Percentiles rank a stretch among this genome's conserved stretches.
Evolutionary conservation across 345 rosid genomes (phyloP).

Genomic region (Crucihimalaya himalaica): DNA sequence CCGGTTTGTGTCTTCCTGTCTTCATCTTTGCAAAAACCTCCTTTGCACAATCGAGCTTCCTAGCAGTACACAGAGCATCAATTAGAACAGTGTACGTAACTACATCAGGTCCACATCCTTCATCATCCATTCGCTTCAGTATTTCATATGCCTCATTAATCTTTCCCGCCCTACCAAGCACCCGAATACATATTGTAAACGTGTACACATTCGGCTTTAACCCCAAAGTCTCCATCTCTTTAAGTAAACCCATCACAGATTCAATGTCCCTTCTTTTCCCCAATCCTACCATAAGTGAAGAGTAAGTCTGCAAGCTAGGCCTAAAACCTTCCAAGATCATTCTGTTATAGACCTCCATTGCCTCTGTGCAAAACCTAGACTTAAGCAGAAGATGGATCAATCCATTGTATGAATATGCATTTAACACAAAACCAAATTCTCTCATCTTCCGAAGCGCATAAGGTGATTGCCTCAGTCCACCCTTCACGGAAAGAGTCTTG

Average conservation of each 20-base stretch:
- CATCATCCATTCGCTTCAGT: conserved; percentile 82
- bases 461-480: conserved; percentile 66
- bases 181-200: conserved; percentile 86
- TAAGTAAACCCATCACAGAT: conserved; percentile 67
- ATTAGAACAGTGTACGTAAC: conserved; percentile 87
- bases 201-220: conserved; percentile 86
- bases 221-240: conserved; percentile 83
- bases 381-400: conserved; percentile 74
- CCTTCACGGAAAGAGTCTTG: conserved; percentile 57
- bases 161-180: conserved; percentile 81
- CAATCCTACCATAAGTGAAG: conserved; percentile 84
- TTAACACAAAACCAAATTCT: conserved; percentile 64
- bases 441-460: conserved; percentile 62
- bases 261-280: conserved; percentile 82
- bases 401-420: conserved; percentile 79
- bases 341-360: conserved; percentile 64
- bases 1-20: conserved; percentile 73
- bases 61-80: conserved; percentile 79
- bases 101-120: conserved; percentile 88
- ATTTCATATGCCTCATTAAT: conserved; percentile 64
- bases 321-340: conserved; percentile 80
- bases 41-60: conserved; percentile 65
- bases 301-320: conserved; percentile 93
- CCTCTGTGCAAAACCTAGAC: conserved; percentile 63
- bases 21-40: conserved; percentile 73